Conservation (phyloP, 148 eudicot species). For the Persicaria tinctoria region DNA sequence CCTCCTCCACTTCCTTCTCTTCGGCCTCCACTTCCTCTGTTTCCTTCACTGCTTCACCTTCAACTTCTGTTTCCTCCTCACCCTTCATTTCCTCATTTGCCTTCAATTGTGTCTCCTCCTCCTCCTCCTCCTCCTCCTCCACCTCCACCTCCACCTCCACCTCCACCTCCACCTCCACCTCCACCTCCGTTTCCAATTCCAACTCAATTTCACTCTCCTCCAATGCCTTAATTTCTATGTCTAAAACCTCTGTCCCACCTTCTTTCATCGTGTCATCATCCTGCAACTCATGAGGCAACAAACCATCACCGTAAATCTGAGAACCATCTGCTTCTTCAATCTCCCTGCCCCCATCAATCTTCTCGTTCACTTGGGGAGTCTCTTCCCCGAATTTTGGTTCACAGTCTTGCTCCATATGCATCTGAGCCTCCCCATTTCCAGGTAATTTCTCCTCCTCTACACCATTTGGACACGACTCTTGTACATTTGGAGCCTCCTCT, state of each 20-base stretch:
- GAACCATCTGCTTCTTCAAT: background rate
- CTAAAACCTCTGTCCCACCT: conserved; percentile 17
- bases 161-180: background rate
- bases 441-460: background rate
- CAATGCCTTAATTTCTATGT: background rate
- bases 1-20: conserved; percentile 18
- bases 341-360: background rate
- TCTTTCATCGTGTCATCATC: background rate
- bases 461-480: background rate
- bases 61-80: conserved; percentile 9
- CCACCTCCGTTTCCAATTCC: background rate
- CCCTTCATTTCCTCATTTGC: background rate
- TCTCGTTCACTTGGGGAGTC: background rate
- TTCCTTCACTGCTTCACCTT: conserved; percentile 17
- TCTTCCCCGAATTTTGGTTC: background rate
- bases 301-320: background rate
- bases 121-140: background rate
- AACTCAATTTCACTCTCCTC: conserved; percentile 9
- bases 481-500: background rate
- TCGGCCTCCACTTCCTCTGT: conserved; percentile 15
- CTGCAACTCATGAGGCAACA: background rate
- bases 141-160: background rate
- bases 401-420: background rate
- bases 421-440: background rate
- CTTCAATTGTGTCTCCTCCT: background rate